Conservation (phyloP, 257 asterid genomes). For the Mitragyna speciosa region DNA sequence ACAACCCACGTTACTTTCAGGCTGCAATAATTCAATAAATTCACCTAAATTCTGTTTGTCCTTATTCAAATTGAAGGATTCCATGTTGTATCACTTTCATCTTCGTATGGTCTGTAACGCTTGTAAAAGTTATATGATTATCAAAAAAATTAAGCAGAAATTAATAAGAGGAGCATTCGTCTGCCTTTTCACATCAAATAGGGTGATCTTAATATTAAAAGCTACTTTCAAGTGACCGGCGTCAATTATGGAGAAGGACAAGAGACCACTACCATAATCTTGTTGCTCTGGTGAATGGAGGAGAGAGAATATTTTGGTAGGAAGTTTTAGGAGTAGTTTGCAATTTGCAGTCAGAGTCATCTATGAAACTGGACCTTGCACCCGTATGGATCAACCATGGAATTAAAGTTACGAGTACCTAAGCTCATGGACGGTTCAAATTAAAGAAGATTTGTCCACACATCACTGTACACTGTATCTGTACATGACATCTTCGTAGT, state of each 20-base stretch:
- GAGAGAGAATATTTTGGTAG: background rate
- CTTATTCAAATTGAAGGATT: conserved; percentile 7
- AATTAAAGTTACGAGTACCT: background rate
- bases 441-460: background rate
- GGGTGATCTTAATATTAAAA: background rate
- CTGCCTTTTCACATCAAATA: background rate
- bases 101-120: background rate
- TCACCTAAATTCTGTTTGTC: conserved; percentile 11
- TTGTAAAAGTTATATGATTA: background rate
- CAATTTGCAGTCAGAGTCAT: background rate
- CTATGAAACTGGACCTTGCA: background rate
- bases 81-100: background rate
- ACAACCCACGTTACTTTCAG: conserved; percentile 21
- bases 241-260: too few species aligned
- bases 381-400: too few species aligned
- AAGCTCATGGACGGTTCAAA: background rate
- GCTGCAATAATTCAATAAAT: conserved; percentile 11
- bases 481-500: background rate
- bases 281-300: background rate
- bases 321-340: background rate
- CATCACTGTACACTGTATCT: background rate
- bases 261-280: background rate
- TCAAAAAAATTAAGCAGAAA: background rate
- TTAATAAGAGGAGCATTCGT: background rate
- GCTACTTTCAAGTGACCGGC: background rate